phyloP scores from a whole-genome alignment of 2,329 filamentous ascomycete genomes.

The Ceratocystis cacaofunesta region DNA sequence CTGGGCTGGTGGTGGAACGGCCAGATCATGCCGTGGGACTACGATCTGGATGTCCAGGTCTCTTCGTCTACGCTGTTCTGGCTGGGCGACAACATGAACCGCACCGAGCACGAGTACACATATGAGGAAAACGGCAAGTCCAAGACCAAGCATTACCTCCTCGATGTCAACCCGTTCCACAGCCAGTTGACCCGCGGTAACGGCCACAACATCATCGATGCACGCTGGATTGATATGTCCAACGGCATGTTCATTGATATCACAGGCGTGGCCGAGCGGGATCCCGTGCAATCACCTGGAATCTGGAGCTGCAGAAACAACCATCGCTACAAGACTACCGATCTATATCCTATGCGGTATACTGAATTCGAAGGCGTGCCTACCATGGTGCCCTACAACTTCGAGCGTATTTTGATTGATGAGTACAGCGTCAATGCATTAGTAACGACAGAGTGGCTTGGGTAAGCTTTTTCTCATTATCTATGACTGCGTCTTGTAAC shows the following conservation, averaged over 20 bases:
- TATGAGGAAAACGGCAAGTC: conserved; percentile 31
- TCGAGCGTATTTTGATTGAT: conserved; percentile 47
- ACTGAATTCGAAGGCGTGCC: conserved; percentile 60
- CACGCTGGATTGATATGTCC: conserved; percentile 61
- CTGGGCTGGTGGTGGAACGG: conserved; percentile 85
- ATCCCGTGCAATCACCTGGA: conserved; percentile 43
- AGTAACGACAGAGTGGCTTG: conserved; percentile 43
- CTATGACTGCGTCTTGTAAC: neutral
- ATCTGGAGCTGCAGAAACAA: conserved; percentile 68
- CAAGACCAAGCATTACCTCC: conserved; percentile 42
- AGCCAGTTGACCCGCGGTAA: conserved; percentile 45
- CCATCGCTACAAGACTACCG: conserved; percentile 54
- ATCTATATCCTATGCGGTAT: conserved; percentile 61
- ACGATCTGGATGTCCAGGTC: conserved; percentile 71
- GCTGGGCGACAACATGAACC: conserved; percentile 52
- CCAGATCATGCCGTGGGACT: conserved; percentile 67
- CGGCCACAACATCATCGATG: conserved; percentile 69
- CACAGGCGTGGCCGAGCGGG: conserved; percentile 56
- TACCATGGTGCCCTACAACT: conserved; percentile 54
- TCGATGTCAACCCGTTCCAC: conserved; percentile 64
- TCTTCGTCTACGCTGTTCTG: conserved; percentile 49
- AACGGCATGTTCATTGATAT: conserved; percentile 77
- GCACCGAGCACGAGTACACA: conserved; percentile 46
- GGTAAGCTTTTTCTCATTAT: conserved; percentile 32
- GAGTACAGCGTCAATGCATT: conserved; percentile 52